phyloP scores from a whole-genome alignment of 768 basidiomycete species.

The Gautieria morchelliformis region DNA sequence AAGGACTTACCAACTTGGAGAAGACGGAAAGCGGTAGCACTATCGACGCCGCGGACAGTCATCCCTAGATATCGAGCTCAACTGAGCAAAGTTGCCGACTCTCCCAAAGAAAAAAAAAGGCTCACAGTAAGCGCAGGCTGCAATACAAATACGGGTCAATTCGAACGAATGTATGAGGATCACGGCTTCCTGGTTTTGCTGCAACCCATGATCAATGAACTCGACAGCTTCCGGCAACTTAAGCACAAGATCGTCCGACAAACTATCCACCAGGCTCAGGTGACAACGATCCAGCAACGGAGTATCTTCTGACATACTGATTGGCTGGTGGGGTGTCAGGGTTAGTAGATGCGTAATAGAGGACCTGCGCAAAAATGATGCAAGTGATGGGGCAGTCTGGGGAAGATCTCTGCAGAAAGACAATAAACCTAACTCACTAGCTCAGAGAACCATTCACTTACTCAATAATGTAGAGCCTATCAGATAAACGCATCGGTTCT shows the following conservation, averaged over 20 bases:
- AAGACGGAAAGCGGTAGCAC: constrained; percentile 2
- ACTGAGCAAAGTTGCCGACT: not conserved
- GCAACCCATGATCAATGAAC: constrained; percentile 4
- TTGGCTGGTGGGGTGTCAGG: constrained; percentile 2
- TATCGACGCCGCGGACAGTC: not conserved
- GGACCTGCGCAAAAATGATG: constrained; percentile 1
- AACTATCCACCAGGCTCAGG: not conserved
- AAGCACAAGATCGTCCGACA: constrained; percentile 6
- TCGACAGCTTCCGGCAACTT: constrained; percentile 5
- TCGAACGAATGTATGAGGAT: constrained; percentile 8
- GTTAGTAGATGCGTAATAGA: constrained; percentile 4
- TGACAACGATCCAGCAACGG: constrained; percentile 5
- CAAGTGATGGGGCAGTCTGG: not conserved
- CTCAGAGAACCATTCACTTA: not conserved
- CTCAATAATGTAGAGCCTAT: constrained; percentile 6
- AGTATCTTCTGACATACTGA: constrained; percentile 3
- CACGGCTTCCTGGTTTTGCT: not conserved
- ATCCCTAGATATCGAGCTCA: not conserved
- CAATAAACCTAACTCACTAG: not conserved
- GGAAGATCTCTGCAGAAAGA: constrained; percentile 5
- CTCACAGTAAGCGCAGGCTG: constrained; percentile 6
- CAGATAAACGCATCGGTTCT: constrained; percentile 1
- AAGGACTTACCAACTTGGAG: constrained; percentile 5
- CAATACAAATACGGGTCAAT: constrained; percentile 2
- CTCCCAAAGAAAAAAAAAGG: not conserved